These are phyloP conservation scores for Fusarium tanahbumbuense DNA, from an alignment of 2,329 filamentous ascomycete genomes.

Conservation along the genomic window DNA sequence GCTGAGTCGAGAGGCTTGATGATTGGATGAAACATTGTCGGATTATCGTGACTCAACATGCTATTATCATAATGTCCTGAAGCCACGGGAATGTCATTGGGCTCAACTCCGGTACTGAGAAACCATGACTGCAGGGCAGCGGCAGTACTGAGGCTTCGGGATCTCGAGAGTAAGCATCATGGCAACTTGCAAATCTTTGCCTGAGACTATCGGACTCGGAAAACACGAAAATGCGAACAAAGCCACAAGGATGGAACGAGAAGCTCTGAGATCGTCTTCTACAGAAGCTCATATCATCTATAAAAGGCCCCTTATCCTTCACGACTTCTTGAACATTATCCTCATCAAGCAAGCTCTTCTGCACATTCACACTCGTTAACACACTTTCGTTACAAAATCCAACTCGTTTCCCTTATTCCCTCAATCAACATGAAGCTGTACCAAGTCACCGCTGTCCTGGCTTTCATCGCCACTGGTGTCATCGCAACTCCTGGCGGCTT, in stretches of 20 bases:
- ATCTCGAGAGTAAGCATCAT: background rate
- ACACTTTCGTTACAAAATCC: constrained; percentile 18
- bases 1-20: background rate
- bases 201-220: background rate
- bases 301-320: constrained; percentile 7
- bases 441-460: constrained; percentile 30
- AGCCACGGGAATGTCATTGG: background rate
- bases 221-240: background rate
- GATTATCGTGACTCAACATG: background rate
- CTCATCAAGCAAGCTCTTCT: constrained; percentile 26
- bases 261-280: background rate
- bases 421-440: constrained; percentile 26
- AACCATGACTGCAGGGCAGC: background rate
- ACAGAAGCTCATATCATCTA: background rate
- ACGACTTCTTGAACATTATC: background rate
- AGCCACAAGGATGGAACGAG: background rate
- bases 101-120: too few relatives aligned
- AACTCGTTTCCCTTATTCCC: background rate
- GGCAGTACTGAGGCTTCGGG: background rate
- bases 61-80: background rate
- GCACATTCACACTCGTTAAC: constrained; percentile 7
- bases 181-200: background rate
- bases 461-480: constrained; percentile 33
- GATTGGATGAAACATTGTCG: background rate
- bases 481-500: constrained; percentile 18